These are phyloP conservation scores for Lentinula edodes DNA, from an alignment of 768 basidiomycete species.

Conservation along the genomic window DNA sequence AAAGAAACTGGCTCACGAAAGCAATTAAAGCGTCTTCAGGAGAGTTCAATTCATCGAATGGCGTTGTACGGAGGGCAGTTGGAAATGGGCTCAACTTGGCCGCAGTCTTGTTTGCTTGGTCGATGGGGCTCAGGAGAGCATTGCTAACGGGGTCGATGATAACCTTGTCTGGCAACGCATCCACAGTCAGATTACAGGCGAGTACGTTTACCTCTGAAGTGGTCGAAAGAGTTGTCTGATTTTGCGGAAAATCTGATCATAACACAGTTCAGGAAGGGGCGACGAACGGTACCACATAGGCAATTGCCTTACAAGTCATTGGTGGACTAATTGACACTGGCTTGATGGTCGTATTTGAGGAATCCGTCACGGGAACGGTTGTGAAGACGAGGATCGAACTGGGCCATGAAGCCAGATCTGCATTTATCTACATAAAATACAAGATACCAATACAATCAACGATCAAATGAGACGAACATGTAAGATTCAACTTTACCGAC, in stretches of 20 bases:
- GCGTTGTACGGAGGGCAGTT: not conserved
- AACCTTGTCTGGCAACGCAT: not conserved
- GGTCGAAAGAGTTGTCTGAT: not conserved
- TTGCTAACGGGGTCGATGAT: not conserved
- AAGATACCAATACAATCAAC: not conserved
- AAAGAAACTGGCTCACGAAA: not conserved
- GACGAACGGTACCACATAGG: not conserved
- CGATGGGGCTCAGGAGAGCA: not conserved
- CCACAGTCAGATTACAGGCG: constrained; percentile 3
- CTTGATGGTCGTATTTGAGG: not conserved
- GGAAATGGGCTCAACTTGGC: not conserved
- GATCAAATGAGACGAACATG: too few species aligned
- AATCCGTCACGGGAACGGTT: not conserved
- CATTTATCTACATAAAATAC: not conserved
- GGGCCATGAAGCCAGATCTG: not conserved
- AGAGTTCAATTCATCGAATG: not conserved
- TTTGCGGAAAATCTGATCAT: not conserved
- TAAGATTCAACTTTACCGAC: not conserved
- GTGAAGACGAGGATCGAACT: not conserved
- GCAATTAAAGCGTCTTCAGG: not conserved
- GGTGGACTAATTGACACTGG: not conserved
- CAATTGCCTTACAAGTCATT: not conserved
- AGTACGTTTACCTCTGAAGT: not conserved
- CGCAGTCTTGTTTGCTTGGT: not conserved
- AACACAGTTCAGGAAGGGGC: not conserved